Conservation (phyloP, 768 basidiomycete species). For the Sarcodon aspratus region DNA sequence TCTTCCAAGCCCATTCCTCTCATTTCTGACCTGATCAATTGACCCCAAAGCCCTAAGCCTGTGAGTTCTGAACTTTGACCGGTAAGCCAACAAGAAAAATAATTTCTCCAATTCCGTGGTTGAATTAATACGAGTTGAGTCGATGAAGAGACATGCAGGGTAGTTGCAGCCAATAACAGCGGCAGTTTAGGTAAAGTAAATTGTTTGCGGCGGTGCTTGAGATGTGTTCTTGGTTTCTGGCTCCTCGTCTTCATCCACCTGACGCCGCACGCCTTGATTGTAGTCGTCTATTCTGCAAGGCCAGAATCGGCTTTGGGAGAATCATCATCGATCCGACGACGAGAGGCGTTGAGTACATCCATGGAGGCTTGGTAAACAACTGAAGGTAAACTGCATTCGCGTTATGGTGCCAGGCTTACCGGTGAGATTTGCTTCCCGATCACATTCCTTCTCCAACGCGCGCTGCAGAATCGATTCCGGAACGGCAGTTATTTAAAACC, state of each 20-base stretch:
- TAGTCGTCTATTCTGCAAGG: slow-evolving; percentile 29
- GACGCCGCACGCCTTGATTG: slow-evolving; percentile 52
- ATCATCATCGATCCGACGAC: slow-evolving; percentile 13
- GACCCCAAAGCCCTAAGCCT: too few relatives aligned
- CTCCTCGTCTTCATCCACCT: slow-evolving; percentile 22
- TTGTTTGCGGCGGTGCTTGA: slow-evolving; percentile 22
- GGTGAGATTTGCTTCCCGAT: slow-evolving; percentile 51
- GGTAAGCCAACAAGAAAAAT: too few relatives aligned
- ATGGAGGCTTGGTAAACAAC: slow-evolving; percentile 55
- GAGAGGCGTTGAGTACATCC: slow-evolving; percentile 5
- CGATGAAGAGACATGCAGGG: too few relatives aligned
- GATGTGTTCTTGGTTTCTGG: slow-evolving; percentile 4
- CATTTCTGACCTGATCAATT: too few relatives aligned
- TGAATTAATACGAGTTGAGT: too few relatives aligned
- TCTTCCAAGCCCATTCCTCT: too few relatives aligned
- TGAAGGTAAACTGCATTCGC: slow-evolving; percentile 87
- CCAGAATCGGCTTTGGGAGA: slow-evolving; percentile 40
- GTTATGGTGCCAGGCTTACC: slow-evolving; percentile 64
- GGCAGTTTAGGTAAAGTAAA: too few relatives aligned
- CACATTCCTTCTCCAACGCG: slow-evolving; percentile 72
- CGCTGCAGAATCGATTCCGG: slow-evolving; percentile 70
- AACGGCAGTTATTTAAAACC: slow-evolving; percentile 74
- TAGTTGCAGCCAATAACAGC: too few relatives aligned
- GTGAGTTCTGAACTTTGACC: too few relatives aligned
- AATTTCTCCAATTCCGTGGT: too few relatives aligned